Evolutionary conservation across 257 asterid genomes (phyloP).

Genomic region (Nicotiana knightiana): DNA sequence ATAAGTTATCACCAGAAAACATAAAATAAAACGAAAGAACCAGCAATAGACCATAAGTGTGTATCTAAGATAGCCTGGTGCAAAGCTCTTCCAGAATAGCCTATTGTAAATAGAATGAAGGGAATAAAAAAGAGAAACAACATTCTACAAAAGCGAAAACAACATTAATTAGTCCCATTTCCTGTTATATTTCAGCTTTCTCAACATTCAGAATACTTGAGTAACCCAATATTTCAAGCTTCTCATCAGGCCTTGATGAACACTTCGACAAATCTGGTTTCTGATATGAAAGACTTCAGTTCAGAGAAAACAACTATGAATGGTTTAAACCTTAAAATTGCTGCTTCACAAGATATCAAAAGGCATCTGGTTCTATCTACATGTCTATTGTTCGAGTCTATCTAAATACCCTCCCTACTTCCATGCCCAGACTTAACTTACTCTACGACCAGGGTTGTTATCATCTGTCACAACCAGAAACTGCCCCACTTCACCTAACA

Average conservation of each 20-base stretch:
- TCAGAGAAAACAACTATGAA: neutral
- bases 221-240: neutral
- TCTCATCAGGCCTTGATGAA: neutral
- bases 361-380: neutral
- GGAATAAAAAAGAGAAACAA: neutral
- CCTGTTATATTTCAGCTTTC: neutral
- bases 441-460: neutral
- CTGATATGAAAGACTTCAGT: neutral
- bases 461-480: neutral
- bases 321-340: neutral
- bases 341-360: slow-evolving; percentile 4
- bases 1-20: neutral
- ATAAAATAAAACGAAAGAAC: neutral
- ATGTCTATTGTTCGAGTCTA: neutral
- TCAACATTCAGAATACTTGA: neutral
- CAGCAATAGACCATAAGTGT: neutral
- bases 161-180: neutral
- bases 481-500: neutral
- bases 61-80: neutral
- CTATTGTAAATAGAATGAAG: neutral
- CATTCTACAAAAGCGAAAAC: neutral
- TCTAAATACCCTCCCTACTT: neutral
- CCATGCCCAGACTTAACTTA: neutral
- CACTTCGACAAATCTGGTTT: neutral
- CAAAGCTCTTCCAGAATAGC: neutral